Conservation (phyloP, 495 filamentous ascomycete species). For the Hyaloscypha finlandica region DNA sequence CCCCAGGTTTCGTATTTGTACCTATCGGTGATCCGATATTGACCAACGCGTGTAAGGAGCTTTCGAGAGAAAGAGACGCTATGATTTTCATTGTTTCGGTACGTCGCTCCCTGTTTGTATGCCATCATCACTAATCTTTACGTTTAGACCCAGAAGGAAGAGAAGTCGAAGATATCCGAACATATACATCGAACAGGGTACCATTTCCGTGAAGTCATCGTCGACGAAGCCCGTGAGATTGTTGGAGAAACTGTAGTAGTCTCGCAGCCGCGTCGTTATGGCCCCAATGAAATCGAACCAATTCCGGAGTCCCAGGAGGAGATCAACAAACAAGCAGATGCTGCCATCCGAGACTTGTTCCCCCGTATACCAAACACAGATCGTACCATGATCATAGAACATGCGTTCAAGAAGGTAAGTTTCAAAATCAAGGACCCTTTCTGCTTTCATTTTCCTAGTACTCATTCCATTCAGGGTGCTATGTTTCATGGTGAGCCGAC, state of each 20-base stretch:
- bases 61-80: conserved; percentile 65
- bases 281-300: conserved; percentile 43
- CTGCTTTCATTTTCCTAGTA: neutral
- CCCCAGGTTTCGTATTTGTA: conserved; percentile 81
- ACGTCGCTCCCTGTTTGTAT: conserved; percentile 31
- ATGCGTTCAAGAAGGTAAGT: conserved; percentile 80
- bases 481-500: conserved; percentile 39
- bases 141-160: conserved; percentile 26
- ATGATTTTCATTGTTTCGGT: conserved; percentile 82
- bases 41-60: conserved; percentile 76
- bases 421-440: neutral
- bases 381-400: conserved; percentile 72
- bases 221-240: conserved; percentile 45
- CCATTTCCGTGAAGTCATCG: conserved; percentile 61
- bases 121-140: neutral
- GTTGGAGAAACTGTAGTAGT: conserved; percentile 25
- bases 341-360: conserved; percentile 78
- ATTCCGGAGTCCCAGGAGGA: conserved; percentile 60
- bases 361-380: conserved; percentile 82
- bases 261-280: conserved; percentile 1
- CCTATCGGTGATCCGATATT: conserved; percentile 78
- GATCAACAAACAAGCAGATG: conserved; percentile 71
- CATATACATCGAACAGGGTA: conserved; percentile 81
- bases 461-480: conserved; percentile 29
- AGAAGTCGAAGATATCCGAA: conserved; percentile 46